Evolutionary conservation across 805 yeast species (phyloP).

Genomic region (Komagataella pseudopastoris): DNA sequence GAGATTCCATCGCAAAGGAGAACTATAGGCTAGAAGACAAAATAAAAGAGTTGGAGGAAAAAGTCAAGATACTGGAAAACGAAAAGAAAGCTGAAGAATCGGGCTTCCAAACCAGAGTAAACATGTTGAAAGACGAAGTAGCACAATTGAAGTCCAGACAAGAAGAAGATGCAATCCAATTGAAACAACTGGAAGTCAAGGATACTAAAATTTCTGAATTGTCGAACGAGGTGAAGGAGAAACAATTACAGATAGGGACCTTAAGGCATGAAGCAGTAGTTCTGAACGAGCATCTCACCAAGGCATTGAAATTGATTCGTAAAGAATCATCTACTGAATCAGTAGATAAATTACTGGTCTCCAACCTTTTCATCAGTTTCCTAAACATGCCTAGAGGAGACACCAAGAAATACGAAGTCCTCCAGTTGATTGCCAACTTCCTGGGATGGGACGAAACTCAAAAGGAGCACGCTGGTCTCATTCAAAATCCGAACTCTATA

Average conservation of each 20-base stretch:
- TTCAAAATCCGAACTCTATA: conserved; percentile 7
- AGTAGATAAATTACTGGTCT: conserved; percentile 79
- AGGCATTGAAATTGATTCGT: conserved; percentile 75
- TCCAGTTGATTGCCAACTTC: conserved; percentile 69
- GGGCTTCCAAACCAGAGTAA: conserved; percentile 5
- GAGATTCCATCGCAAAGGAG: conserved; percentile 7
- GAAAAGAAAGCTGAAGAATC: conserved; percentile 8
- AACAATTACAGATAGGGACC: conserved; percentile 75
- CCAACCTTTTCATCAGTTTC: conserved; percentile 77
- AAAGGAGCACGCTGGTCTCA: conserved; percentile 62
- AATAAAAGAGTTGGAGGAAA: conserved; percentile 10
- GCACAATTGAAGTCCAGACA: conserved; percentile 11
- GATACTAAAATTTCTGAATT: conserved; percentile 18
- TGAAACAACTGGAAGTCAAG: conserved; percentile 9
- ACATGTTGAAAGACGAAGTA: conserved; percentile 9
- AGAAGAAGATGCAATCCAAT: conserved; percentile 2
- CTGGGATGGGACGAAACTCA: conserved; percentile 82
- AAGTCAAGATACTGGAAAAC: conserved; percentile 6
- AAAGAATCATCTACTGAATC: conserved; percentile 62
- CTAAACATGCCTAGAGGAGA: conserved; percentile 85
- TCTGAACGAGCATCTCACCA: conserved; percentile 88
- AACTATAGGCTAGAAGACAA: conserved; percentile 12
- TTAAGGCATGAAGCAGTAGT: conserved; percentile 90
- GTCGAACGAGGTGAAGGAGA: conserved; percentile 48
- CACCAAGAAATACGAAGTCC: conserved; percentile 85